Evolutionary conservation across 495 filamentous ascomycete genomes (phyloP).

Genomic region (Neurospora hispaniola): DNA sequence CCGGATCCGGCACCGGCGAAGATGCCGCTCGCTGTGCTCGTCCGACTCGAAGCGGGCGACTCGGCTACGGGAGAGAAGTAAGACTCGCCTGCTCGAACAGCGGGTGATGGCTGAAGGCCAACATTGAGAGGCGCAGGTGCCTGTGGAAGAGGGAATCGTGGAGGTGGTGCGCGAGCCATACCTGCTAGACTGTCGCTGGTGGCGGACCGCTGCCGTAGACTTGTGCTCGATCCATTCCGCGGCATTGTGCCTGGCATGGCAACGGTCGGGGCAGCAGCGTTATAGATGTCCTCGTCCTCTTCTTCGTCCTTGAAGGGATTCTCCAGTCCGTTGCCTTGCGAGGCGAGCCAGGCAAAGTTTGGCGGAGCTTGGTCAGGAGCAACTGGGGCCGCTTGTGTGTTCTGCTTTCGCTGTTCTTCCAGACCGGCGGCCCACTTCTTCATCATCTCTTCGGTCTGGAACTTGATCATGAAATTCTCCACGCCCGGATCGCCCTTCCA

Average conservation of each 20-base stretch:
- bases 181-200: slow-evolving; percentile 57
- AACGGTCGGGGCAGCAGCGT: slow-evolving; percentile 12
- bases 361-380: slow-evolving; percentile 28
- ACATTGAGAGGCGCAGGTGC: slow-evolving; percentile 51
- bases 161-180: slow-evolving; percentile 45
- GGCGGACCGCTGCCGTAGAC: slow-evolving; percentile 67
- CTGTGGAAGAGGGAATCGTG: slow-evolving; percentile 57
- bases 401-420: slow-evolving; percentile 47
- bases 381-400: slow-evolving; percentile 18
- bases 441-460: slow-evolving; percentile 80
- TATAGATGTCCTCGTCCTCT: slow-evolving; percentile 67
- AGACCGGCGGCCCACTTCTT: slow-evolving; percentile 72
- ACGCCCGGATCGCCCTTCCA: slow-evolving; percentile 97
- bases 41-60: slow-evolving; percentile 72
- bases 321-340: slow-evolving; percentile 46
- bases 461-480: slow-evolving; percentile 92
- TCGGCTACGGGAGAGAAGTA: slow-evolving; percentile 88
- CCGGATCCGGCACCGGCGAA: slow-evolving; percentile 49
- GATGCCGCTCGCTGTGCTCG: slow-evolving; percentile 48
- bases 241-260: slow-evolving; percentile 40
- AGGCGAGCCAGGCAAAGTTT: slow-evolving; percentile 72
- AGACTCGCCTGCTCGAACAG: slow-evolving; percentile 50
- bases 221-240: slow-evolving; percentile 71
- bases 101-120: slow-evolving; percentile 31
- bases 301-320: slow-evolving; percentile 77